phyloP scores from a whole-genome alignment of 768 basidiomycete species.

The Cystobasidium ongulense region DNA sequence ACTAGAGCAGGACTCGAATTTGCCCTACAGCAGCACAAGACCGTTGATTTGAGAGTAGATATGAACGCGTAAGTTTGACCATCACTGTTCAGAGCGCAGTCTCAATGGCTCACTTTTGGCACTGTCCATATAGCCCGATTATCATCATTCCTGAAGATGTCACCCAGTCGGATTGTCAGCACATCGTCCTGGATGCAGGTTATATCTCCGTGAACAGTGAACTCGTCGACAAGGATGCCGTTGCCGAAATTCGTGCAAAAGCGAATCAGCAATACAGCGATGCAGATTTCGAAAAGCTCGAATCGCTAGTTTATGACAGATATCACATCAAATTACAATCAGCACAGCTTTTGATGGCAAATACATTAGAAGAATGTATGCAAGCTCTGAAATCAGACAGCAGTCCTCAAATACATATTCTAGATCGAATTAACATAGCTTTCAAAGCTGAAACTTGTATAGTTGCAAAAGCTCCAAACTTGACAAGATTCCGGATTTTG shows the following conservation, averaged over 20 bases:
- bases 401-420: constrained; percentile 55
- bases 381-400: constrained; percentile 59
- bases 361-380: constrained; percentile 69
- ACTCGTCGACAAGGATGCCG: constrained; percentile 70
- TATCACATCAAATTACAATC: constrained; percentile 70
- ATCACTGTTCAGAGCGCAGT: too few species aligned
- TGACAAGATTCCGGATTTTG: constrained; percentile 80
- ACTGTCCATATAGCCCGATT: constrained; percentile 53
- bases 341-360: constrained; percentile 88
- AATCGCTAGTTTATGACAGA: constrained; percentile 92
- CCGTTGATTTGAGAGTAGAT: constrained; percentile 90
- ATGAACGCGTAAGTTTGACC: constrained; percentile 58
- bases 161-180: constrained; percentile 65
- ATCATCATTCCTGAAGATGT: constrained; percentile 94
- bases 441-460: constrained; percentile 88
- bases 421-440: constrained; percentile 85
- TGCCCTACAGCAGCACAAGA: constrained; percentile 87
- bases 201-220: constrained; percentile 83
- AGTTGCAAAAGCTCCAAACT: constrained; percentile 67
- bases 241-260: constrained; percentile 70
- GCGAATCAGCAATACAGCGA: constrained; percentile 74
- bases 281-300: constrained; percentile 73
- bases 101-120: not conserved
- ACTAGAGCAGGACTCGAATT: constrained; percentile 89
- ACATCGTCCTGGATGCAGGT: constrained; percentile 88